Evolutionary conservation across 306 rosid genomes (phyloP).

Genomic region (Trichosanthes truncata): DNA sequence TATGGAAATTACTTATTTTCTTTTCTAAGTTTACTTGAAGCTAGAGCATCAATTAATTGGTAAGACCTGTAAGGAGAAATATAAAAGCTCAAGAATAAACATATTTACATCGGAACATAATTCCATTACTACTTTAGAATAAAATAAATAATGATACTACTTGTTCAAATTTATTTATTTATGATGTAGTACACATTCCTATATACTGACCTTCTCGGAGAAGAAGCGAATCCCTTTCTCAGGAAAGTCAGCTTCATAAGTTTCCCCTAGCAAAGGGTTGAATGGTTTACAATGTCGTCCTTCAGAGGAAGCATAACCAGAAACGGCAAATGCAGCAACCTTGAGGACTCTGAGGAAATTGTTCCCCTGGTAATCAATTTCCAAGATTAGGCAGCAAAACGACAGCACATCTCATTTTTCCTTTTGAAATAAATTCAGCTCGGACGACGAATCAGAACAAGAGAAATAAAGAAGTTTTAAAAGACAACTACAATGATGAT

Average conservation of each 20-base stretch:
- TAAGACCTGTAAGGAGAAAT: not conserved
- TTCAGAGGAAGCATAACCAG: constrained; percentile 96
- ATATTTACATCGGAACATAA: not conserved
- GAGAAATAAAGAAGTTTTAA: not conserved
- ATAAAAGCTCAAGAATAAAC: not conserved
- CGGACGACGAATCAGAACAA: not conserved
- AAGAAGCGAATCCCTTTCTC: constrained; percentile 91
- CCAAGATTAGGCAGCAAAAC: not conserved
- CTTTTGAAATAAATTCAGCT: not conserved
- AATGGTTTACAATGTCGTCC: constrained; percentile 97
- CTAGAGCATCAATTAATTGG: not conserved
- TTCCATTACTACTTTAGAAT: not conserved
- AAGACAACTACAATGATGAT: not conserved
- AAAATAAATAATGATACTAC: not conserved
- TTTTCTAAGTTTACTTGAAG: not conserved
- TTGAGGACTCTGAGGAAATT: constrained; percentile 65
- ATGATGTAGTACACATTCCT: not conserved
- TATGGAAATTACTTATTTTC: not conserved
- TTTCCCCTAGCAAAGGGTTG: constrained; percentile 96
- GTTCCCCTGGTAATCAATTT: constrained; percentile 58
- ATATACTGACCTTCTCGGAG: constrained; percentile 80
- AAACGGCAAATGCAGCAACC: constrained; percentile 97
- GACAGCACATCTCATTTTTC: not conserved
- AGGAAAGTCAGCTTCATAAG: constrained; percentile 90
- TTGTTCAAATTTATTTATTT: not conserved